Conservation (phyloP, 23 red algal species). For the Gracilaria domingensis region DNA sequence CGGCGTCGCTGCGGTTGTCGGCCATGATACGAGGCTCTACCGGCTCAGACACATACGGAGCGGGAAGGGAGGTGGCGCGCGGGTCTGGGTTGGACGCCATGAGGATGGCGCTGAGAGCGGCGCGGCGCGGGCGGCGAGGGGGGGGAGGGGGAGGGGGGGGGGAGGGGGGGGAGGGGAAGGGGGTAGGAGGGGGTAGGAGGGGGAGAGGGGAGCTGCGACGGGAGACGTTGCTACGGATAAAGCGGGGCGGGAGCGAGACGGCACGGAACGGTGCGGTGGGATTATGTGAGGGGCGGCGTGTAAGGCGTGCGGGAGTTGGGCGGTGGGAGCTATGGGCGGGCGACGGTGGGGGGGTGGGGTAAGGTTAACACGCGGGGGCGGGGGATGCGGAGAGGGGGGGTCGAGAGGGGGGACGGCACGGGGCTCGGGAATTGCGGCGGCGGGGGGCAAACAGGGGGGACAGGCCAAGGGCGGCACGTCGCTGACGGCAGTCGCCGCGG, state of each 20-base stretch:
- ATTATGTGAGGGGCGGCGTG: too few relatives aligned
- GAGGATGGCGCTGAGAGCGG: neutral
- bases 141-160: neutral
- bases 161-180: neutral
- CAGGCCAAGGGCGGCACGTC: neutral
- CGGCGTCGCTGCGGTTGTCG: conserved; percentile 65
- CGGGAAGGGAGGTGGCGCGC: conserved; percentile 35
- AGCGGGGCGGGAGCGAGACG: neutral
- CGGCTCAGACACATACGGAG: conserved; percentile 61
- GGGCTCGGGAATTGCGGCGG: neutral
- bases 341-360: neutral
- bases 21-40: conserved; percentile 59
- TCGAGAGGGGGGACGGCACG: neutral
- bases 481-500: neutral
- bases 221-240: too few relatives aligned
- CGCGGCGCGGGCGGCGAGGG: neutral
- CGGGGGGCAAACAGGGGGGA: neutral
- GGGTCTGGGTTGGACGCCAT: conserved; percentile 26
- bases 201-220: neutral
- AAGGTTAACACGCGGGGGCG: neutral
- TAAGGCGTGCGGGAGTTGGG: neutral
- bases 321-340: neutral
- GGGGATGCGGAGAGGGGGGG: neutral
- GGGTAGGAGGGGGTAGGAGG: neutral
- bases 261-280: too few relatives aligned